Base-by-base conservation (phyloP, 805 yeast genomes). In the Nakazawaea molendinolei region DNA sequence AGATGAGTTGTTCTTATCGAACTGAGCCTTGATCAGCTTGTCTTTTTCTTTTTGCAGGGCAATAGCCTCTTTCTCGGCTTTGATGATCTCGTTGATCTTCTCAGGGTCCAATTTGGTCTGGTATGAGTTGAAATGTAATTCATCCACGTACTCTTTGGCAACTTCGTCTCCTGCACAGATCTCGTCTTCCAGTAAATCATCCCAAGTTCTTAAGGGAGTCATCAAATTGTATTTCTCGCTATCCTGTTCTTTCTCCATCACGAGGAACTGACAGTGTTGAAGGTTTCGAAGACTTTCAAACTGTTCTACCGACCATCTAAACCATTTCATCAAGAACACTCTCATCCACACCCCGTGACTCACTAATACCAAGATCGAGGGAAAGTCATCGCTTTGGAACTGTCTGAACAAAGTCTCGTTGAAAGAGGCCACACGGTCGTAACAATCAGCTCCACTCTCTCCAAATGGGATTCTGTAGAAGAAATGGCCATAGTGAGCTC, bases 261-360 rank as follows among this genome's bases (percentile, higher is more conserved):
- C 74, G 27, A 89, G 65, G 53, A 84, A 79, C 44, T 79, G 76
- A 50, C 96, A 90, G 53, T 89, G 92, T 1, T 86, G 86, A 12
- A 89, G 76, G 53, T 89, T 89, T 41, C 80, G 71, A 43, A 89
- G 67, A 31, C 79, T 69, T 58, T 89, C 97, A 57, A 87, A 89
- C 52, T 79, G 77, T 53, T 87, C 96, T 51, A 82, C 90, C 2
- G 82, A 71, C 96, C 97, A 89, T 40, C 95, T 65, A 54, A 77
- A 89, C 96, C 96, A 89, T 50, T 87, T 84, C 87, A 87, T 86
- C 28, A 89, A 57, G 49, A 89, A 89, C 7, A 89, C 97, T 27
- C 97, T 65, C 4, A 94, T 83, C 90, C 95, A 86, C 12, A 89
- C 85, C 8, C 97, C 97, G 55, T 89, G 97, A 4, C 95, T 83